Base-by-base conservation (phyloP, 2,329 filamentous ascomycete species). In the Colletotrichum sp. region DNA sequence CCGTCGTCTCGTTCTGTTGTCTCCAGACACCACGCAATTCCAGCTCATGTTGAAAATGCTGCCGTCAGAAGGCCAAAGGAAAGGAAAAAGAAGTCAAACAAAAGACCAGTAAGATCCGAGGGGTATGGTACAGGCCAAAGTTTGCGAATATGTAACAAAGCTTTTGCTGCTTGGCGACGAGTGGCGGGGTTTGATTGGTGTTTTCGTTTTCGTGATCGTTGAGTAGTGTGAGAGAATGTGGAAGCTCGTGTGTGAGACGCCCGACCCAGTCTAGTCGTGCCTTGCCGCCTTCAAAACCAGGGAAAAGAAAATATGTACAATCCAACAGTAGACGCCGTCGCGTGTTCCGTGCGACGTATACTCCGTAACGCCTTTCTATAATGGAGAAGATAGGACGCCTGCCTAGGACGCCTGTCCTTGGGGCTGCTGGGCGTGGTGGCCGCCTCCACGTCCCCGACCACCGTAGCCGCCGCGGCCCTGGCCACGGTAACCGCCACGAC, bases 351-450 rank as follows among this genome's bases (percentile, higher is more conserved):
- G 72, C 72, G 61, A 71, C 52, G 71, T 48, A 68, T 69, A 72
- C 68, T 66, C 72, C 72, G 30, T 5, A 76, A 77, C 75, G 75
- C 77, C 75, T 48, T 68, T 76, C 65, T 76, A 76, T 60, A 66
- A 66, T 60, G 44, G 48, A 60, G n/a, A 69, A 73, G 34, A 55
- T 28, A 57, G 72, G 64, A 77, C 81, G 82, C 36, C 79, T 78
- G 83, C 81, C 77, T 83, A 82, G 16, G 80, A 79, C n/a, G 79
- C 79, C 64, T 82, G 84, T 57, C 79, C 74, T 61, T 76, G 74
- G 34, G 74, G 74, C 59, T 76, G 74, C 48, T 76, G 74, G 16
- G 70, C 55, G n/a, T 64, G 61, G 48, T 74, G 70, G 22, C 70
- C 75, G 65, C 79, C 78, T 57, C 77, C 73, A 30, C 74, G 72